These are phyloP conservation scores for Chenopodium quinoa DNA, from an alignment of 148 eudicot species.

Conservation along the genomic window DNA sequence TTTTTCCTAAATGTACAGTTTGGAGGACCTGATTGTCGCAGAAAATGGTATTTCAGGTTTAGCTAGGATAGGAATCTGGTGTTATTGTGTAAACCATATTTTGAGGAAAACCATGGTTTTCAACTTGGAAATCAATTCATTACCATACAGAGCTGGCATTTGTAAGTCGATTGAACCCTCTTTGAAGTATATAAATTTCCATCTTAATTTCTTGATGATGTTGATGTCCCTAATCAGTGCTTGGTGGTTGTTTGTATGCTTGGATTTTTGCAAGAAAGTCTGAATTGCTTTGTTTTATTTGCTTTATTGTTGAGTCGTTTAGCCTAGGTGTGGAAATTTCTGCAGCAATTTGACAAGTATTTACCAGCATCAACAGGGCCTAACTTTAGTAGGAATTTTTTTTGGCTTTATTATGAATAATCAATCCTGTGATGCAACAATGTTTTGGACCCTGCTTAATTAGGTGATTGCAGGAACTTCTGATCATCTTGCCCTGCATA, in stretches of 20 bases:
- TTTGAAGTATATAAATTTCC: constrained; percentile 24
- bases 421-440: neutral
- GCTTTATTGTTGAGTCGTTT: neutral
- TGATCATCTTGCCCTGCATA: neutral
- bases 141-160: constrained; percentile 26
- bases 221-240: neutral
- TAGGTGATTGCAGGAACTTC: neutral
- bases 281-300: neutral
- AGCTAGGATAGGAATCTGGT: constrained; percentile 33
- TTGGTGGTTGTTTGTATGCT: neutral
- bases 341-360: neutral
- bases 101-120: constrained; percentile 33
- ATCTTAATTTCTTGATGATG: constrained; percentile 11
- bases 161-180: constrained; percentile 26
- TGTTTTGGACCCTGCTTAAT: neutral
- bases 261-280: neutral
- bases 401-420: neutral
- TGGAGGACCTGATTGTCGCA: constrained; percentile 32
- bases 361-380: constrained; percentile 1
- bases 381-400: neutral
- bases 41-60: constrained; percentile 28
- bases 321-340: neutral
- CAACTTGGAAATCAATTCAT: constrained; percentile 38
- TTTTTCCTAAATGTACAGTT: constrained; percentile 53
- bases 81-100: constrained; percentile 31